Evolutionary conservation across 345 rosid species (phyloP).

Genomic region (Linum lewisii): DNA sequence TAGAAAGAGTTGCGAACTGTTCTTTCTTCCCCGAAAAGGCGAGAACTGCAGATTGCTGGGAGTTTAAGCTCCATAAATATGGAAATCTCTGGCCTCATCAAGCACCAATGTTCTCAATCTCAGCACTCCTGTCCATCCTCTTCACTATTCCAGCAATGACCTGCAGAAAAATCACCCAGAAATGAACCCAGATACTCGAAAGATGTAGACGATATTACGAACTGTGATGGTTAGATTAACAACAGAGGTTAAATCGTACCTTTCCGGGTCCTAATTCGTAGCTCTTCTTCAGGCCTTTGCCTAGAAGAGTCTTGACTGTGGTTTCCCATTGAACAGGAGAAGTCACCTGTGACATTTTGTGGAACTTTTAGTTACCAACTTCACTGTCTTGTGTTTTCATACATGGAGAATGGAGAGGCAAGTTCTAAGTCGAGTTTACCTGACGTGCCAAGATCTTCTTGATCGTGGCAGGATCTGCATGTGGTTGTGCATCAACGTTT

Average conservation of each 20-base stretch:
- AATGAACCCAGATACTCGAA: conserved; percentile 9
- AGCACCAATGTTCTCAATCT: conserved; percentile 62
- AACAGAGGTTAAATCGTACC: conserved; percentile 27
- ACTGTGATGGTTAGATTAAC: neutral
- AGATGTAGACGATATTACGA: neutral
- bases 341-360: conserved; percentile 48
- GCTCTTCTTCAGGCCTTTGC: conserved; percentile 64
- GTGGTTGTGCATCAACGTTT: conserved; percentile 89
- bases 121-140: conserved; percentile 76
- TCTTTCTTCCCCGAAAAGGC: too few species aligned
- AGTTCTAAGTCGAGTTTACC: conserved; percentile 31
- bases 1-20: too few species aligned
- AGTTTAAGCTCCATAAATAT: neutral
- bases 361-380: neutral
- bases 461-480: conserved; percentile 77
- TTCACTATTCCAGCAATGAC: conserved; percentile 94
- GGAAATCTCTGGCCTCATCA: conserved; percentile 17
- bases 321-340: conserved; percentile 99
- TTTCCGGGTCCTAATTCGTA: conserved; percentile 97
- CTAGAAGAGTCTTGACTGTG: conserved; percentile 65
- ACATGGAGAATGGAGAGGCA: neutral
- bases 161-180: conserved; percentile 26
- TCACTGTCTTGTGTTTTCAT: neutral
- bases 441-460: conserved; percentile 85
- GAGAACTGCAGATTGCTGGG: too few species aligned